Evolutionary conservation across 2,329 filamentous ascomycete genomes (phyloP).

Genomic region (Metarhizium brunneum): DNA sequence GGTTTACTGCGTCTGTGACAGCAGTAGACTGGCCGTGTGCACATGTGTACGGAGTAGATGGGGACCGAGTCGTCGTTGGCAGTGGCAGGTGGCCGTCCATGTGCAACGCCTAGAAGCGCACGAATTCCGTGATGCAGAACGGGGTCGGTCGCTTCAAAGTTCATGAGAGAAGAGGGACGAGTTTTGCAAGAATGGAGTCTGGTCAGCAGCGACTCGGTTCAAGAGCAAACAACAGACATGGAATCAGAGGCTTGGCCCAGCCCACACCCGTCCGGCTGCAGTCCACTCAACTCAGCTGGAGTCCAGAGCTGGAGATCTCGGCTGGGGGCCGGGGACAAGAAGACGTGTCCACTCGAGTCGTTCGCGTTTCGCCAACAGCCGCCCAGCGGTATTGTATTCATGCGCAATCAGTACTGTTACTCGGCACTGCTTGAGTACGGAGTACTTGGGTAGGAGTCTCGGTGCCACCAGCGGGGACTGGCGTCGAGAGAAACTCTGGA

Average conservation of each 20-base stretch:
- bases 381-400: too few relatives aligned
- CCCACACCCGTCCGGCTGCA: not conserved
- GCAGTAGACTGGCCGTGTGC: not conserved
- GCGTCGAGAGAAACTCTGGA: too few relatives aligned
- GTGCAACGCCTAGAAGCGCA: not conserved
- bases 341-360: too few relatives aligned
- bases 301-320: not conserved
- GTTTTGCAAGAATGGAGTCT: not conserved
- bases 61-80: not conserved
- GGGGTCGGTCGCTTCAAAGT: not conserved
- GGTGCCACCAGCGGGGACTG: too few relatives aligned
- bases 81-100: not conserved
- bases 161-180: not conserved
- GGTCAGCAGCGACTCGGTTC: not conserved
- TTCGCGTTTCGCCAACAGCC: too few relatives aligned
- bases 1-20: not conserved
- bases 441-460: too few relatives aligned
- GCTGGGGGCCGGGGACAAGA: not conserved
- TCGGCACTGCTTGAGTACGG: too few relatives aligned
- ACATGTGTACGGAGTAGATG: not conserved
- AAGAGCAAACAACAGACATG: not conserved
- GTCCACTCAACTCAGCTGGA: not conserved
- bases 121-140: not conserved
- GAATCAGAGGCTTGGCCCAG: not conserved
- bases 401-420: too few relatives aligned